Evolutionary conservation across 768 basidiomycete species (phyloP).

Genomic region (Termitomyces sp.): DNA sequence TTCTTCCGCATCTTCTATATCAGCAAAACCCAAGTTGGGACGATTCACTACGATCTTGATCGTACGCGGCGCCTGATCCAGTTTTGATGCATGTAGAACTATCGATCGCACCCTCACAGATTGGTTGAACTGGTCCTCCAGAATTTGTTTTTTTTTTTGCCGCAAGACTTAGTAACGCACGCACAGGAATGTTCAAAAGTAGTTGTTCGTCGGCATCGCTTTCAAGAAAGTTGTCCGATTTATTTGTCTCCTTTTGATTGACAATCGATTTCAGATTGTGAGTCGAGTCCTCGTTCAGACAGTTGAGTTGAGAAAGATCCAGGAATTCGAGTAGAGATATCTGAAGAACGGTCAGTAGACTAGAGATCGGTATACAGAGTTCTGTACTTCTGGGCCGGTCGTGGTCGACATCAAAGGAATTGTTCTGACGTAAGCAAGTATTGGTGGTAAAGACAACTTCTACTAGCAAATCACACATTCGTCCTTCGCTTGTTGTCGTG

Average conservation of each 20-base stretch:
- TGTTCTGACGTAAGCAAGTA: constrained; percentile 13
- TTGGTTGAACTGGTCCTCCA: constrained; percentile 59
- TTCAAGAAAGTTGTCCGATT: constrained; percentile 39
- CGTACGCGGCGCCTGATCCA: constrained; percentile 45
- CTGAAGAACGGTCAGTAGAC: constrained; percentile 21
- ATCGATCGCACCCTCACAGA: constrained; percentile 58
- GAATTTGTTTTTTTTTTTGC: not conserved
- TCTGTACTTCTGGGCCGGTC: constrained; percentile 11
- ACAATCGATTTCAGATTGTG: constrained; percentile 53
- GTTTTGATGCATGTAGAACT: constrained; percentile 35
- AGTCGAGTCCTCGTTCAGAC: constrained; percentile 56
- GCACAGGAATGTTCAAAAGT: constrained; percentile 58
- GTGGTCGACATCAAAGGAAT: constrained; percentile 9
- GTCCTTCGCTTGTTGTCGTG: constrained; percentile 88
- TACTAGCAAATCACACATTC: constrained; percentile 80
- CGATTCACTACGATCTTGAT: constrained; percentile 63
- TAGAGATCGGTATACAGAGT: not conserved
- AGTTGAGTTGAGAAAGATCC: constrained; percentile 55
- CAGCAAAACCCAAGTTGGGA: constrained; percentile 56
- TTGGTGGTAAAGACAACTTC: not conserved
- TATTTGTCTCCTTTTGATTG: constrained; percentile 36
- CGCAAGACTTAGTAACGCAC: constrained; percentile 16
- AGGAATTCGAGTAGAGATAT: constrained; percentile 52
- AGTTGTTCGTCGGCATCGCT: constrained; percentile 75
- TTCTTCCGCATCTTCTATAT: constrained; percentile 50